Conservation (phyloP, 331 rosid genomes). For the Quercus tomentella region DNA sequence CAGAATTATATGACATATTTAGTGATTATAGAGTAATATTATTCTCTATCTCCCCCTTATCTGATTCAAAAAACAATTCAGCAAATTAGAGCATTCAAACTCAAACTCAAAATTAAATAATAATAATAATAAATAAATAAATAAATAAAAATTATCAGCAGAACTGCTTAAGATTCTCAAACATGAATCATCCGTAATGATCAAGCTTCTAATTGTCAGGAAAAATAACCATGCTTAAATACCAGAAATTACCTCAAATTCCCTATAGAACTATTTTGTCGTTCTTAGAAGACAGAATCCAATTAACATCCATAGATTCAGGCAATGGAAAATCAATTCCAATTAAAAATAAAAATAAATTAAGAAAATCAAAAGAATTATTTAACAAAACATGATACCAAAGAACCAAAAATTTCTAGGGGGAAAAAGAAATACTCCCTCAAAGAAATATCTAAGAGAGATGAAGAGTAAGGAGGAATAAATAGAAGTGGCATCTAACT, state of each 20-base stretch:
- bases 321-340: neutral
- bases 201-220: neutral
- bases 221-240: neutral
- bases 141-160: neutral
- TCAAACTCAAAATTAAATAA: neutral
- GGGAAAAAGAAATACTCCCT: neutral
- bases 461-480: neutral
- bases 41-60: neutral
- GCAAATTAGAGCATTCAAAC: too few relatives aligned
- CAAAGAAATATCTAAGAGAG: neutral
- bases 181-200: neutral
- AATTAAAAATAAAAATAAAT: neutral
- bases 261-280: neutral
- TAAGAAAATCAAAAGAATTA: neutral
- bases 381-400: neutral
- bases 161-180: neutral
- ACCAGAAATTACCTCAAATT: constrained; percentile 5
- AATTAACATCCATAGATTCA: neutral
- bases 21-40: neutral
- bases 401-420: neutral
- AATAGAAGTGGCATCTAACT: constrained; percentile 22
- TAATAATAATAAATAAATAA: neutral
- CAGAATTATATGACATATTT: neutral
- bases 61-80: neutral
- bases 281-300: neutral